Evolutionary conservation across 2,329 filamentous ascomycete genomes (phyloP), one percentile per base, ranked within the genome.

Genomic region (Fusarium brachygibbosum): DNA sequence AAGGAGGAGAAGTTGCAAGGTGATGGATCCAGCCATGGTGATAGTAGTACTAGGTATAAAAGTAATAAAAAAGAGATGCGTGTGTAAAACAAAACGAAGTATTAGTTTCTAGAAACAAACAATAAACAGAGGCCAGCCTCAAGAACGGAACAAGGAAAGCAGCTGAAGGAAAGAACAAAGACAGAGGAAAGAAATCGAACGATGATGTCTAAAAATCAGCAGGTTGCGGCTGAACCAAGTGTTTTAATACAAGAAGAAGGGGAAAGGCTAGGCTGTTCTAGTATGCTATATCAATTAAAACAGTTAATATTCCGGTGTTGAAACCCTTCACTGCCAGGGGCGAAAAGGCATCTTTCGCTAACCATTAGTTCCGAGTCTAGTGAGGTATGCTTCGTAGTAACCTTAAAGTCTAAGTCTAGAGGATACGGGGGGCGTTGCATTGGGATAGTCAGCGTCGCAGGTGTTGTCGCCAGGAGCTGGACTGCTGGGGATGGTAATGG

Each of bases 11-110:
- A 35, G 23, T 17, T 21, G 29, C 13, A 60, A 13, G 37, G 37
- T 40, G 29, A 66, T 66, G 61, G 48, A 66, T 35, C 62, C 61
- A 66, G 63, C 63, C 63, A 66, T 66, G 42, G 19, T 48, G 28
- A 44, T 40, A 46, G 8, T 32, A 9, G 21, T 32, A 29, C 14
- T 28, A 28, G 13, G 32, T 35, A 12, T 13, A 28, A 21, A 45
- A 48, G 11, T 25, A 41, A 19, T 44, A 49, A 57, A 7, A 42
- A 19, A 23, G 38, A 28, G 32, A 23, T 58, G 51, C 11, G 2
- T 40, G 28, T 21, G 19, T 13, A 45, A 56, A 65, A 65, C 45
- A 58, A 63, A 44, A 41, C 35, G 19, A 42, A n/a, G 34, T 58
- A 65, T 58, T 28, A 45, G 35, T 2, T 51, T 51, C 37, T 12